Evolutionary conservation across 2,329 filamentous ascomycete species (phyloP).

Genomic region (Neocucurbitaria cava): DNA sequence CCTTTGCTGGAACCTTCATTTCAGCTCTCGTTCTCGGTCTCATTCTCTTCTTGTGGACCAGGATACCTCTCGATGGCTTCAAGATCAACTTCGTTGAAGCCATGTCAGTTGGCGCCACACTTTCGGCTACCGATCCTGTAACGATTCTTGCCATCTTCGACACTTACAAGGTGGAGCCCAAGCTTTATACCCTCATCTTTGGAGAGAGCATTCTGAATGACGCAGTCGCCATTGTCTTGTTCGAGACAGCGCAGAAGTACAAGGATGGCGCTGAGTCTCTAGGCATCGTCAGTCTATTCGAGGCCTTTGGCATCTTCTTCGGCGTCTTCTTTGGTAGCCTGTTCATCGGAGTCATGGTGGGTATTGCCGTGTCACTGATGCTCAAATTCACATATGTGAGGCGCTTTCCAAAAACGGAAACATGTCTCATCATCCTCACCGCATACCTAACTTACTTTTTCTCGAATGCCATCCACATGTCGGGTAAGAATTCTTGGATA

Average conservation of each 20-base stretch:
- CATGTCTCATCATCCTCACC: conserved; percentile 89
- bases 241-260: conserved; percentile 96
- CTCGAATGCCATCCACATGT: conserved; percentile 93
- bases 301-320: conserved; percentile 93
- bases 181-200: conserved; percentile 98
- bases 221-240: conserved; percentile 97
- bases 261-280: conserved; percentile 73
- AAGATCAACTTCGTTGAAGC: conserved; percentile 92
- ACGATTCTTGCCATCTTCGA: conserved; percentile 99
- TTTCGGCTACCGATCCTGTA: conserved; percentile 96
- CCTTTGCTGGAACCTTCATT: conserved; percentile 95
- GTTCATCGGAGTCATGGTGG: conserved; percentile 85
- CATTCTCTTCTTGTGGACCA: conserved; percentile 87
- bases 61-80: conserved; percentile 83
- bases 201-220: conserved; percentile 98
- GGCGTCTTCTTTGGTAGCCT: conserved; percentile 95
- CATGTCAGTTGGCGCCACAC: conserved; percentile 92
- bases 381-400: conserved; percentile 95
- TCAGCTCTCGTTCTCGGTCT: conserved; percentile 93
- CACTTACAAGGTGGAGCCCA: conserved; percentile 98
- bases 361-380: conserved; percentile 83
- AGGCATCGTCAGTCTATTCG: conserved; percentile 82
- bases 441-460: conserved; percentile 98
- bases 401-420: conserved; percentile 94
- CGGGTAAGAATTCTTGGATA: conserved; percentile 67